A percentile compares a stretch with the other conserved stretches of the same genome.
Evolutionary conservation across 129 eudicot species (phyloP).

Genomic region (Centaurea solstitialis): DNA sequence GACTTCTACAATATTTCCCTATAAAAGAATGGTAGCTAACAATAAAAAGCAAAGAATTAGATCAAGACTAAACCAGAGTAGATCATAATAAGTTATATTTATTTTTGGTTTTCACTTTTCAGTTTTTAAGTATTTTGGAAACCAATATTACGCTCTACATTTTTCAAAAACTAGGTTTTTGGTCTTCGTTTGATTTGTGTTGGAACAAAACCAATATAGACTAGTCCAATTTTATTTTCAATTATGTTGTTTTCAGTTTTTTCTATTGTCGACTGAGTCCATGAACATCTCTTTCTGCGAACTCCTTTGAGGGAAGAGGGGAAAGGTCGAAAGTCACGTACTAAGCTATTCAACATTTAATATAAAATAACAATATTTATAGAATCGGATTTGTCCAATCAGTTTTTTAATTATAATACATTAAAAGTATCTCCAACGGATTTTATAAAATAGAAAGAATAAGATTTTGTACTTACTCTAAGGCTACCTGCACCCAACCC

Average conservation of each 20-base stretch:
- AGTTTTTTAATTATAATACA: too few species aligned
- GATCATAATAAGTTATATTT: background rate
- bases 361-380: too few species aligned
- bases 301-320: background rate
- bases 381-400: too few species aligned
- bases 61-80: background rate
- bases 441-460: too few species aligned
- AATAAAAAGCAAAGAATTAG: background rate
- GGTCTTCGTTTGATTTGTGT: background rate
- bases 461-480: too few species aligned
- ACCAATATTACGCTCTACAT: background rate
- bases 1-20: background rate
- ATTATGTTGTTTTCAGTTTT: too few species aligned
- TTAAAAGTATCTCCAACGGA: too few species aligned
- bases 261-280: background rate
- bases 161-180: background rate
- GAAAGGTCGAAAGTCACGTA: background rate
- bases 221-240: too few species aligned
- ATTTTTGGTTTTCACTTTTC: background rate
- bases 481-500: too few species aligned
- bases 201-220: too few species aligned
- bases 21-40: background rate
- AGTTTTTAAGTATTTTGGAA: background rate
- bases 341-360: too few species aligned
- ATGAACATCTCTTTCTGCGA: background rate